Conservation (phyloP, 768 basidiomycete genomes). For the Vishniacozyma victoriae region DNA sequence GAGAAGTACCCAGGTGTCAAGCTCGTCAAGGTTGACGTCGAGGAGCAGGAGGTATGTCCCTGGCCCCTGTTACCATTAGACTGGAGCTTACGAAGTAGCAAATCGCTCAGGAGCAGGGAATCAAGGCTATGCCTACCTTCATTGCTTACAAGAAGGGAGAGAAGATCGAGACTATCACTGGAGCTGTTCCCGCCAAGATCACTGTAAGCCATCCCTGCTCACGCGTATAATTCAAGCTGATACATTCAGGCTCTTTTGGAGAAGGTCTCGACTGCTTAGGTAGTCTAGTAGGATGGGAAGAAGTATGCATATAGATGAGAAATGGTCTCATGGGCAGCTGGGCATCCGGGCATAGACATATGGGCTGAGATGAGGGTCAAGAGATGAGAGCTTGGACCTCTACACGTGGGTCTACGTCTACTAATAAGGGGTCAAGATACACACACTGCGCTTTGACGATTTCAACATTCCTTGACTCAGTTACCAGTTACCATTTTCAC, state of each 20-base stretch:
- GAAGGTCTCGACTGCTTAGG: slow-evolving; percentile 18
- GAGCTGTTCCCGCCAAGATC: slow-evolving; percentile 45
- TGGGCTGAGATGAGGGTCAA: too few relatives aligned
- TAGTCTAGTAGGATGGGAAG: too few relatives aligned
- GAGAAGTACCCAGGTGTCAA: slow-evolving; percentile 35
- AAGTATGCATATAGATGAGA: too few relatives aligned
- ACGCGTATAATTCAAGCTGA: neutral
- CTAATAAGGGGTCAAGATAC: too few relatives aligned
- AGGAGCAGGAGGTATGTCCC: slow-evolving; percentile 41
- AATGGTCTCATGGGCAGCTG: too few relatives aligned
- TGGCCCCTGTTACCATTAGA: neutral
- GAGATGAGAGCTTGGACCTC: too few relatives aligned
- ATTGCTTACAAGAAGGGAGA: slow-evolving; percentile 46
- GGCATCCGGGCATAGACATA: too few relatives aligned
- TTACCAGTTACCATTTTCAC: too few relatives aligned
- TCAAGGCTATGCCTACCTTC: slow-evolving; percentile 50
- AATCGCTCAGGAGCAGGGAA: slow-evolving; percentile 37
- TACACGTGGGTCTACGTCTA: too few relatives aligned
- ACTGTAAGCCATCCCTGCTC: slow-evolving; percentile 38
- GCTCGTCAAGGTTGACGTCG: slow-evolving; percentile 49
- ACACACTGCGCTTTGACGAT: too few relatives aligned
- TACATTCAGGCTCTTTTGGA: slow-evolving; percentile 15
- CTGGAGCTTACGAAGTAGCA: slow-evolving; percentile 21
- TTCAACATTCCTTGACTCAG: too few relatives aligned
- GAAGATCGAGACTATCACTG: slow-evolving; percentile 42